Evolutionary conservation across 2,329 filamentous ascomycete species (phyloP).

Genomic region (Aspergillus bombycis): DNA sequence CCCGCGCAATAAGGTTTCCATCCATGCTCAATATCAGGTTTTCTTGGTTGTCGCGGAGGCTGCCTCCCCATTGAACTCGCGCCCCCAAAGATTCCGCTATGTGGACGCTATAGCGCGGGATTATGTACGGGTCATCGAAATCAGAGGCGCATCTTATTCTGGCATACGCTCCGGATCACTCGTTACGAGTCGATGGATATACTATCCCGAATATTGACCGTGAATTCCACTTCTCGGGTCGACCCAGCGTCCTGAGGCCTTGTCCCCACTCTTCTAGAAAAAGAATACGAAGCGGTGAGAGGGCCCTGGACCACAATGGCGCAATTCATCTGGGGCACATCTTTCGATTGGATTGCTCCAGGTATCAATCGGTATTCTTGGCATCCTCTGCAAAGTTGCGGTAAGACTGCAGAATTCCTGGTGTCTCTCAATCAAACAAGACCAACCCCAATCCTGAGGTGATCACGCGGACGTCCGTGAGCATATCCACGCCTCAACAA

Average conservation of each 20-base stretch:
- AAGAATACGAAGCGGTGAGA: constrained; percentile 11
- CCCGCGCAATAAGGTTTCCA: not conserved
- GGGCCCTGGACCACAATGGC: constrained; percentile 2
- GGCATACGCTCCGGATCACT: not conserved
- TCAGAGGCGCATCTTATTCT: not conserved
- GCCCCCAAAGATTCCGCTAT: not conserved
- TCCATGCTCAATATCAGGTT: not conserved
- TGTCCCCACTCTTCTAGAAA: not conserved
- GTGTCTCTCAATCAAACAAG: not conserved
- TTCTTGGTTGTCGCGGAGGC: not conserved
- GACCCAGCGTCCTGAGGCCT: too few species aligned
- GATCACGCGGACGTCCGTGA: not conserved
- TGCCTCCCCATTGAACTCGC: not conserved
- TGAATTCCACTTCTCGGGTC: not conserved
- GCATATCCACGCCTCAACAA: too few species aligned
- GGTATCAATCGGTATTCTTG: not conserved
- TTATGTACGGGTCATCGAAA: too few species aligned
- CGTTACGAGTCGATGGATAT: not conserved
- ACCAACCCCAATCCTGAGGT: not conserved
- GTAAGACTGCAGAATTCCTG: constrained; percentile 1
- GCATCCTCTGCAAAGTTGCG: constrained; percentile 7
- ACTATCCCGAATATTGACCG: not conserved
- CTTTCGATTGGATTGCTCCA: not conserved
- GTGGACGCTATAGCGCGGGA: too few species aligned
- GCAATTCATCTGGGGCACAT: constrained; percentile 1